Evolutionary conservation across 345 rosid genomes (phyloP).

Genomic region (Fremontodendron californicum): DNA sequence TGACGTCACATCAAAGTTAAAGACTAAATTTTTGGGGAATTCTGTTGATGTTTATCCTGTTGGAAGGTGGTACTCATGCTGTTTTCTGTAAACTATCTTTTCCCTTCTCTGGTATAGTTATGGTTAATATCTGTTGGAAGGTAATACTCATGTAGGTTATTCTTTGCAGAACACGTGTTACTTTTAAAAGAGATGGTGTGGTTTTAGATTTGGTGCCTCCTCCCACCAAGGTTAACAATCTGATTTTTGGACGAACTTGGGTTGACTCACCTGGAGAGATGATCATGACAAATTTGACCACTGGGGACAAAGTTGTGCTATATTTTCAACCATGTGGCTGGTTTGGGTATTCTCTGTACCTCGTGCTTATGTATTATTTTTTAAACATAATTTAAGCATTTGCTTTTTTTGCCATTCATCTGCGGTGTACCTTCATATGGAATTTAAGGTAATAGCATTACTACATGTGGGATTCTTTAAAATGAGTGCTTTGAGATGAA

Average conservation of each 20-base stretch:
- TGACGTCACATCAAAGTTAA: constrained; percentile 80
- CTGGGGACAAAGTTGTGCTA: constrained; percentile 76
- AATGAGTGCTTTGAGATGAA: neutral
- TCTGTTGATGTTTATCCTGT: constrained; percentile 71
- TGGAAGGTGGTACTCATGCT: constrained; percentile 48
- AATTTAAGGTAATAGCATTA: neutral
- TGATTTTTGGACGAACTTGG: constrained; percentile 83
- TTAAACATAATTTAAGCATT: neutral
- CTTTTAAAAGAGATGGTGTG: constrained; percentile 64
- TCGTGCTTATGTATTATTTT: neutral
- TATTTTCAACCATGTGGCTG: constrained; percentile 83
- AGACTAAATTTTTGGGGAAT: constrained; percentile 82
- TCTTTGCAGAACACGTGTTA: constrained; percentile 57
- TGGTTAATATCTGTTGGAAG: constrained; percentile 48
- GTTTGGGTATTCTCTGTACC: constrained; percentile 55
- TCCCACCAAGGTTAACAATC: constrained; percentile 66
- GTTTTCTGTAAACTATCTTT: neutral
- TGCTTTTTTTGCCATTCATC: neutral
- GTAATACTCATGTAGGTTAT: constrained; percentile 21
- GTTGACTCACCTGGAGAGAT: constrained; percentile 82
- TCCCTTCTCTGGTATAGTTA: neutral
- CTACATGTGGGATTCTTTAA: neutral
- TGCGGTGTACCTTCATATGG: neutral
- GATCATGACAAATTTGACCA: constrained; percentile 67
- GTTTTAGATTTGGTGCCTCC: constrained; percentile 78